A percentile compares a stretch with the other conserved stretches of the same genome.
These are phyloP conservation scores for Daldinia decipiens DNA, from an alignment of 495 filamentous ascomycete genomes.

Conservation along the genomic window DNA sequence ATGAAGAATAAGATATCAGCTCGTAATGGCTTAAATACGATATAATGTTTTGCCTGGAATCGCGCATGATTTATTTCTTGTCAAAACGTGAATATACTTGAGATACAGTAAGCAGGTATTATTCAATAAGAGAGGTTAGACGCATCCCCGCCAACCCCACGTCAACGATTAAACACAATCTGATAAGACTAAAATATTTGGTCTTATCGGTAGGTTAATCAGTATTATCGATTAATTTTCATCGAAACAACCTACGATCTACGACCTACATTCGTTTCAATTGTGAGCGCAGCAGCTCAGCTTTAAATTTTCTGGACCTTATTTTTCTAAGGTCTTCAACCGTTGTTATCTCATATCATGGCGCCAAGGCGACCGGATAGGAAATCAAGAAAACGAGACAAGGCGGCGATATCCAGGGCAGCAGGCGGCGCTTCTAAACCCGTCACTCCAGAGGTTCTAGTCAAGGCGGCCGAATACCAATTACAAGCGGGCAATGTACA, in stretches of 20 bases:
- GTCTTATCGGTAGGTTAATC: slow-evolving; percentile 40
- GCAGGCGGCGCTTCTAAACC: slow-evolving; percentile 40
- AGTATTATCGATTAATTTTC: slow-evolving; percentile 40
- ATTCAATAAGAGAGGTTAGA: slow-evolving; percentile 22
- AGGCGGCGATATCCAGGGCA: slow-evolving; percentile 44
- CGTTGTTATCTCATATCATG: slow-evolving; percentile 43
- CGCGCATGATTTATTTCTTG: neutral
- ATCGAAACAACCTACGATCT: slow-evolving; percentile 3
- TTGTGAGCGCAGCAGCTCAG: slow-evolving; percentile 2
- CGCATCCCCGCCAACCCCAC: slow-evolving; percentile 14
- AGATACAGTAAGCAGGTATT: neutral
- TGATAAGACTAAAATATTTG: slow-evolving; percentile 43
- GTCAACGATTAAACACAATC: slow-evolving; percentile 14
- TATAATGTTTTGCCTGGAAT: slow-evolving; percentile 13
- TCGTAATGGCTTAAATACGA: slow-evolving; percentile 25
- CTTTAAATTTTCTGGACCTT: neutral
- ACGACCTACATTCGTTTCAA: slow-evolving; percentile 4
- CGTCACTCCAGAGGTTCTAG: slow-evolving; percentile 55
- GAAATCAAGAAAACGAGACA: slow-evolving; percentile 52
- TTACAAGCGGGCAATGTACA: slow-evolving; percentile 77
- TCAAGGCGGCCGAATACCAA: slow-evolving; percentile 73
- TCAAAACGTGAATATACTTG: neutral
- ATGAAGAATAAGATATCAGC: slow-evolving; percentile 42
- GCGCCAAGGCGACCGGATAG: slow-evolving; percentile 58
- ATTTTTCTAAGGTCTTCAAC: neutral